Base-by-base conservation (phyloP, 2,329 filamentous ascomycete genomes). In the Fonsecaea erecta region DNA sequence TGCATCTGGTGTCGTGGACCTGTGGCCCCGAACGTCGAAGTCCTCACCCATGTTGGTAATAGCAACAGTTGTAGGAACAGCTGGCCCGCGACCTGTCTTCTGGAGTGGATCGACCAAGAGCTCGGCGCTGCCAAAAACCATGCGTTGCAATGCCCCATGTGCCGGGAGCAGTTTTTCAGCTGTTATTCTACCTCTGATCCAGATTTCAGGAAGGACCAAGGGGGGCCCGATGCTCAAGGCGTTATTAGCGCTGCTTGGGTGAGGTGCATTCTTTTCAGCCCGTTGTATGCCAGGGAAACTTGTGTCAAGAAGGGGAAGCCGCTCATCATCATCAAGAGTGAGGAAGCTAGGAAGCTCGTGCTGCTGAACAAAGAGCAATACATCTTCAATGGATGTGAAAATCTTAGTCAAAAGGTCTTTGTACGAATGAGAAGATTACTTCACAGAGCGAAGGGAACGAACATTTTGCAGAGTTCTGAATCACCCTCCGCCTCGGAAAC, bases 1-100 rank as follows among this genome's bases (percentile, higher is more conserved):
- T 69, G 67, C 28, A 53, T 66, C 18, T 66, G 61, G 61, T 69
- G 67, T 35, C 62, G 62, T n/a, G 64, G 61, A 21, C n/a, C 55
- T 12, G 37, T 69, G 52, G 58, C 24, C 8, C 51, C 62, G 14
- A 52, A 54, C 30, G 52, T 57, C 12, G 35, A 68, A 9, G 64
- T 64, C n/a, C 52, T 68, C 32, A 59, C 65, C 48, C 66, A 68
- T 55, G 56, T 51, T 30, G 57, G 61, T 9, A 53, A 12, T 16
- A 52, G 14, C 18, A 60, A 40, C 40, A 60, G 53, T 40, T 68
- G 66, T 53, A 58, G 51, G 32, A 68, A 66, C 63, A 56, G 58
- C 34, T 67, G 65, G 66, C 60, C 63, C 8, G 56, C 55, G 21
- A 43, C 46, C 12, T 68, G 66, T 30, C 59, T 68, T 51, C 28